A percentile compares a stretch with the other conserved stretches of the same genome.
Evolutionary conservation across 495 filamentous ascomycete species (phyloP).

Genomic region (Penicillium simplicissimum): DNA sequence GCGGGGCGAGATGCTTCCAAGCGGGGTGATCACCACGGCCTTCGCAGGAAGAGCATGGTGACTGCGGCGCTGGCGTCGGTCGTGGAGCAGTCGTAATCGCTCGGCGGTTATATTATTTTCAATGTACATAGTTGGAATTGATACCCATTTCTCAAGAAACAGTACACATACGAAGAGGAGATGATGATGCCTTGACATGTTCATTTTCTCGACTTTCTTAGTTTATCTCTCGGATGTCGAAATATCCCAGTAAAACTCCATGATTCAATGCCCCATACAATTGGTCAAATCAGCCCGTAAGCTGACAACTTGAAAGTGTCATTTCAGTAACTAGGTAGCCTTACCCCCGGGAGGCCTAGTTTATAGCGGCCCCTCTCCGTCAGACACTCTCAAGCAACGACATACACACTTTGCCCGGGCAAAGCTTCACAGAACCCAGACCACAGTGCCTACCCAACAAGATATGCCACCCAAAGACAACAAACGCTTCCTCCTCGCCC

Average conservation of each 20-base stretch:
- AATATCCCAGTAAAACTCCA: neutral
- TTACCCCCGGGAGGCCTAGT: neutral
- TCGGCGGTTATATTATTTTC: constrained; percentile 8
- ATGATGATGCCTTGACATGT: neutral
- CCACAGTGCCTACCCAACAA: too few species aligned
- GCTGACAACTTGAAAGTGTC: too few species aligned
- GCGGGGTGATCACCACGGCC: constrained; percentile 43
- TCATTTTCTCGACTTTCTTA: neutral
- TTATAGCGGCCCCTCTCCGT: neutral
- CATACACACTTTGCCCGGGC: neutral
- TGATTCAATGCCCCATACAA: neutral
- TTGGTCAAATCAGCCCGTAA: neutral
- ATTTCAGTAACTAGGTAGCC: too few species aligned
- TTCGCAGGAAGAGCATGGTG: constrained; percentile 48
- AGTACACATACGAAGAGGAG: too few species aligned
- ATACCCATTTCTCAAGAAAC: constrained; percentile 16
- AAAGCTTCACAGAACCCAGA: neutral
- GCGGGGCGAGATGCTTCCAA: constrained; percentile 35
- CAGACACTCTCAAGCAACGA: neutral
- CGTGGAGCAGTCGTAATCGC: constrained; percentile 25
- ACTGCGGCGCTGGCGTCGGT: constrained; percentile 47
- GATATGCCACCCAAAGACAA: constrained; percentile 4
- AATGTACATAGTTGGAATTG: constrained; percentile 26
- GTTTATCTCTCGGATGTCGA: neutral
- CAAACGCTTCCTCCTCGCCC: constrained; percentile 8